Conservation (phyloP, 164 flowering plant species). For the Vitis amurensis region DNA sequence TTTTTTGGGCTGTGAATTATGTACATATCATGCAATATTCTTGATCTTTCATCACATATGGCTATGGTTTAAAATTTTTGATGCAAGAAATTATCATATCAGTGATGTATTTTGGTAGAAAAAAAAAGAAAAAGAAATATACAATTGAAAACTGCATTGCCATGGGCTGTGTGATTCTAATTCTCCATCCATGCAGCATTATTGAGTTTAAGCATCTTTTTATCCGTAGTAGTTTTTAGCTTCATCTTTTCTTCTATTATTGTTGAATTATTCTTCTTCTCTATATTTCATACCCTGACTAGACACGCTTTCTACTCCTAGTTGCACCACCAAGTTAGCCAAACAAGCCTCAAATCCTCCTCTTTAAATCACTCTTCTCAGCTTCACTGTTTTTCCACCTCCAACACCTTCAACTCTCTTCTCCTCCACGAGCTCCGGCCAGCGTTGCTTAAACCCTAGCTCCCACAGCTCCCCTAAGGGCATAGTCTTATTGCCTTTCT, state of each 20-base stretch:
- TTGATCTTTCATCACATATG: no score
- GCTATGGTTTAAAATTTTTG: no score
- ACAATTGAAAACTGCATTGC: constrained; percentile 12
- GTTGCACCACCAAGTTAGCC: constrained; percentile 32
- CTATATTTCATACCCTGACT: constrained; percentile 28
- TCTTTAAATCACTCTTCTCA: constrained; percentile 29
- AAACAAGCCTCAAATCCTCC: constrained; percentile 2
- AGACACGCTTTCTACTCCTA: constrained; percentile 36
- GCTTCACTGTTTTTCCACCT: neutral
- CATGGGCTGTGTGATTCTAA: constrained; percentile 46
- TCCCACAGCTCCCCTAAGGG: neutral
- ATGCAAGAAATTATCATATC: neutral
- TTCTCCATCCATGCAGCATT: constrained; percentile 51
- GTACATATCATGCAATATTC: no score
- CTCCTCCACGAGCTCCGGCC: neutral
- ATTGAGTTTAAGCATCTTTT: constrained; percentile 56
- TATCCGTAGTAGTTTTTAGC: constrained; percentile 25
- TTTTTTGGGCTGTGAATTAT: no score
- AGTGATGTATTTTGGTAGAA: neutral
- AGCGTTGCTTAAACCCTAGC: neutral
- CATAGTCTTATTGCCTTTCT: neutral
- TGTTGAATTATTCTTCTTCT: constrained; percentile 29
- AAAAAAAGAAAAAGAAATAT: neutral
- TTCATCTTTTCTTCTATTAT: constrained; percentile 41
- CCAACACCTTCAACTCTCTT: neutral